A percentile compares a stretch with the other conserved stretches of the same genome.
phyloP scores from a whole-genome alignment of 306 rosid species.

The Alnus glutinosa region DNA sequence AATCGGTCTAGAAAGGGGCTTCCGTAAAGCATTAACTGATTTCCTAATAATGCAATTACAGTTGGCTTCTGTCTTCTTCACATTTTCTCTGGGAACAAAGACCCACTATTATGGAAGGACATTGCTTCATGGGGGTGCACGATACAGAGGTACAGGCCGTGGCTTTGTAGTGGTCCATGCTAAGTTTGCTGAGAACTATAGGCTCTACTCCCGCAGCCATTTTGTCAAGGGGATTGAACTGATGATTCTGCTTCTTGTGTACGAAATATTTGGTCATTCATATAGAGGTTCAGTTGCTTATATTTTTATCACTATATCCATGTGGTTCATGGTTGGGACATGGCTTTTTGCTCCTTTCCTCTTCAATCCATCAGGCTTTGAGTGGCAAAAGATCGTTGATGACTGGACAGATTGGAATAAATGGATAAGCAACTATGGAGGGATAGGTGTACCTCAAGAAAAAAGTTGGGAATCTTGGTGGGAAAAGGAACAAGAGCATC shows the following conservation, averaged over 20 bases:
- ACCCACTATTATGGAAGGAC: slow-evolving; percentile 97
- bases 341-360: slow-evolving; percentile 99
- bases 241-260: slow-evolving; percentile 84
- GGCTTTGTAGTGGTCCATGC: slow-evolving; percentile 97
- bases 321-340: slow-evolving; percentile 94
- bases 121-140: slow-evolving; percentile 98
- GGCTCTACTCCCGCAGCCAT: slow-evolving; percentile 95
- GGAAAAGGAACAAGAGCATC: slow-evolving; percentile 89
- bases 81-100: slow-evolving; percentile 95
- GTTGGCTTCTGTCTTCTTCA: slow-evolving; percentile 86
- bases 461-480: slow-evolving; percentile 99
- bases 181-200: slow-evolving; percentile 88
- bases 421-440: slow-evolving; percentile 91
- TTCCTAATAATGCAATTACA: slow-evolving; percentile 91
- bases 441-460: slow-evolving; percentile 78
- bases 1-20: slow-evolving; percentile 93
- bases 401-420: slow-evolving; percentile 97
- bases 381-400: slow-evolving; percentile 98
- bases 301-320: slow-evolving; percentile 71
- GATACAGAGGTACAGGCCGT: slow-evolving; percentile 91
- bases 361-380: slow-evolving; percentile 96
- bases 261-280: slow-evolving; percentile 80
- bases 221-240: slow-evolving; percentile 93
- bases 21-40: slow-evolving; percentile 80
- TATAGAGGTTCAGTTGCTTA: slow-evolving; percentile 62